Conservation (phyloP, 768 basidiomycete genomes). For the Panellus pusillus region DNA sequence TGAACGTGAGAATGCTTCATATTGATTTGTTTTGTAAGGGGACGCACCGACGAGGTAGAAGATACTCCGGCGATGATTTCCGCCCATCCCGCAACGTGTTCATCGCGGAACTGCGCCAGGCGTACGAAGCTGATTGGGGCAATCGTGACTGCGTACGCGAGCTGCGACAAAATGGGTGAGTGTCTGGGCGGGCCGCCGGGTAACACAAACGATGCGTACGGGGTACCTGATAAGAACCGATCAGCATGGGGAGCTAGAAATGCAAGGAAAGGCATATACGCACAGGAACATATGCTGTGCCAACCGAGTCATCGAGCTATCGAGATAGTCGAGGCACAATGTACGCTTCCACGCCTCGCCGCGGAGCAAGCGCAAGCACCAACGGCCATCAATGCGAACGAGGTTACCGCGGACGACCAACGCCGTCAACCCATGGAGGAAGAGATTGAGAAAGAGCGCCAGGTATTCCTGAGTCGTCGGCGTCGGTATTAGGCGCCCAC, state of each 20-base stretch:
- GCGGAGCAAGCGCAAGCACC: constrained; percentile 25
- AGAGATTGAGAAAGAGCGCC: constrained; percentile 23
- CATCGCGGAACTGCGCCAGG: constrained; percentile 15
- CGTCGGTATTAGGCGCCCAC: neutral
- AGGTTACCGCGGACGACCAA: constrained; percentile 34
- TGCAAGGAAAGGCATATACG: neutral
- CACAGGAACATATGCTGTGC: constrained; percentile 28
- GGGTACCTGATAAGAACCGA: constrained; percentile 22
- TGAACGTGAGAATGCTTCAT: too few relatives aligned
- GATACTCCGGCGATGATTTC: constrained; percentile 19
- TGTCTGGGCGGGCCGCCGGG: neutral
- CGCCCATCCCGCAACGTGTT: constrained; percentile 15
- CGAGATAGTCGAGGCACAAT: constrained; percentile 28
- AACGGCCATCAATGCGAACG: constrained; percentile 19
- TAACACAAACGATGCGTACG: constrained; percentile 5
- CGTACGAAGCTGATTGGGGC: constrained; percentile 23
- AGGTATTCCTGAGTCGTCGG: constrained; percentile 23
- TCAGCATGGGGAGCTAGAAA: neutral
- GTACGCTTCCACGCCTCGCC: constrained; percentile 28
- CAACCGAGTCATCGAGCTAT: constrained; percentile 28
- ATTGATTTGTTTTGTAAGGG: too few relatives aligned
- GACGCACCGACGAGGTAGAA: constrained; percentile 25
- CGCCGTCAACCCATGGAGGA: constrained; percentile 28
- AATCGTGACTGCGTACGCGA: constrained; percentile 25
- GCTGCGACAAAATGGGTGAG: constrained; percentile 1